Base-by-base conservation (phyloP, 164 flowering plant genomes). In the Chloranthus sessilifolius region DNA sequence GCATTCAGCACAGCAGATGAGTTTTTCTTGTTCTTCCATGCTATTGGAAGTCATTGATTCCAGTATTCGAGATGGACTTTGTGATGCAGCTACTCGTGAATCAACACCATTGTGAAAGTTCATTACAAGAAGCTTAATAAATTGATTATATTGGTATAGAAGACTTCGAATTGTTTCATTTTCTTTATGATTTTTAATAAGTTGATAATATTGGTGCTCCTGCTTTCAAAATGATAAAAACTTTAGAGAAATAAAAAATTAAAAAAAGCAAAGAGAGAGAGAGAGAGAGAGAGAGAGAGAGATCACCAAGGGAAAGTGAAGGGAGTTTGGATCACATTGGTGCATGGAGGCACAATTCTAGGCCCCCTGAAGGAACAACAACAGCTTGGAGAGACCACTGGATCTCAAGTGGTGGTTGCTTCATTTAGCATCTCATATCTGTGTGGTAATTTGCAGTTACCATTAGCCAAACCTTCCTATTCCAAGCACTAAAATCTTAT, bases 381-480 rank as follows among this genome's bases (percentile, higher is more conserved):
- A 89, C 82, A 57, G 86, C 75, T 66, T 89, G 95, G 40, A 90
- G 86, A 59, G 56, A 53, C 95, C 97, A 90, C 56, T 74, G 81
- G 26, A 53, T 43, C 64, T 86, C 90, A 48, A 90, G 74, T 23
- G 95, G 50, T 15, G 97, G 88, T 34, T 77, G 81, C 58, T 70
- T 81, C 75, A 74, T 76, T 53, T 81, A 82, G 53, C 90, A 77
- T 56, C 53, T 82, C 77, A 77, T 79, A 50, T 77, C 81, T 24
- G 91, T 87, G 23, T 86, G 85, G 22, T 77, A 80, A 60, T 62
- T 77, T 47, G 97, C 76, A 17, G 77, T 73, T 0, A 63, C 95
- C 61, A 90, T 51, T 25, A 90, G 58, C 97, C 95, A 87, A 0
- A 89, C 67, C 62, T 63, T 82, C 8, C 56, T 44, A 46, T 41